Evolutionary conservation across 2,329 filamentous ascomycete genomes (phyloP).

Genomic region (Aschersonia sp.): DNA sequence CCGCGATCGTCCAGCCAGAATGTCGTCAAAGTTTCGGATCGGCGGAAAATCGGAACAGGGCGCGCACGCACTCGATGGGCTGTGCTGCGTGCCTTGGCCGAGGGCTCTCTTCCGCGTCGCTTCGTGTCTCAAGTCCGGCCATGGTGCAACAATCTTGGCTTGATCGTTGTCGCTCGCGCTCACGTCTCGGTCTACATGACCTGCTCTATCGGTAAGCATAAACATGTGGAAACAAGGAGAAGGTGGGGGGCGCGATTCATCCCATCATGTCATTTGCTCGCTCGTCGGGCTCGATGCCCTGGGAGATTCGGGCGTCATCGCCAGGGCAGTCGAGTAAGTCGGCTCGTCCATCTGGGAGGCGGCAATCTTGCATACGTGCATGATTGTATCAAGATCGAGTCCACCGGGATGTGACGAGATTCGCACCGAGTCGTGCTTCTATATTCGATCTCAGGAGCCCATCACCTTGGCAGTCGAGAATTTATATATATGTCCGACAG

Average conservation of each 20-base stretch:
- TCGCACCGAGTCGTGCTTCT: not conserved
- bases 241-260: not conserved
- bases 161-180: no score
- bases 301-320: no score
- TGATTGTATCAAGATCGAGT: not conserved
- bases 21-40: not conserved
- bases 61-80: no score
- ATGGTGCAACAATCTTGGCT: not conserved
- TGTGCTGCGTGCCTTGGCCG: no score
- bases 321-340: no score
- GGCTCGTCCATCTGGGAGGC: no score
- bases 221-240: not conserved
- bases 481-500: not conserved
- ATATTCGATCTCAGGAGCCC: not conserved
- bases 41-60: not conserved
- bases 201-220: not conserved
- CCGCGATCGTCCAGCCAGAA: not conserved
- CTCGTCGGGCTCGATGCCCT: no score
- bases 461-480: not conserved
- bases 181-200: no score
- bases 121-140: no score
- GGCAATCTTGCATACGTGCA: not conserved
- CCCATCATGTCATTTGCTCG: no score
- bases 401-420: conserved; percentile 1
- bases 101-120: no score